Base-by-base conservation (phyloP, 2,329 filamentous ascomycete species). In the Diplodia scrobiculata region DNA sequence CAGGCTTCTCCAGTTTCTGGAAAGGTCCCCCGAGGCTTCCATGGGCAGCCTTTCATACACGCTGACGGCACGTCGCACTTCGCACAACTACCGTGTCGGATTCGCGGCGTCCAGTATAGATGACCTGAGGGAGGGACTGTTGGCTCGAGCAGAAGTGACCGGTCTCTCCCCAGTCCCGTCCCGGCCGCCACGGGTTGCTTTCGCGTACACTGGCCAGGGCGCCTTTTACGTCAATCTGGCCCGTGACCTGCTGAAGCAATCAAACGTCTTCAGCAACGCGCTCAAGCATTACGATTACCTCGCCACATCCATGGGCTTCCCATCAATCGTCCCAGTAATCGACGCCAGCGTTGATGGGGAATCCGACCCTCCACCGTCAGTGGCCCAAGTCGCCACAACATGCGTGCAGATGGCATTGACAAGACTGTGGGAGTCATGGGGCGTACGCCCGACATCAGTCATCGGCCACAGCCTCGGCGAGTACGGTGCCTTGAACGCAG, bases 191-290 rank as follows among this genome's bases (percentile, higher is more conserved):
- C 58, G 63, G 1, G 65, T 81, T 13, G 73, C 73, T 0, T 81
- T 82, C 65, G 69, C 70, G 14, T 79, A 79, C 68, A 79, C 78
- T 25, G 77, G 78, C 5, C 77, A 79, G 70, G 79, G 79, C 2
- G 67, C 73, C 1, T 70, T 65, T 0, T 72, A 76, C 60, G 7
- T 64, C 50, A 0, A 69, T 73, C n/a, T n/a, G n/a, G n/a, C n/a
- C n/a, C n/a, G n/a, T n/a, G n/a, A n/a, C n/a, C n/a, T n/a, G n/a
- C n/a, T n/a, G n/a, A n/a, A n/a, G n/a, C n/a, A n/a, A n/a, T n/a
- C n/a, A n/a, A n/a, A n/a, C n/a, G n/a, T n/a, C n/a, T n/a, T n/a
- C n/a, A n/a, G n/a, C n/a, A n/a, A n/a, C n/a, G n/a, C n/a, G n/a
- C n/a, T n/a, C n/a, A n/a, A n/a, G n/a, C n/a, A n/a, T n/a, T n/a